Base-by-base conservation (phyloP, 192 early-diverging fungal genomes). In the Gorgonomyces haynaldii region DNA sequence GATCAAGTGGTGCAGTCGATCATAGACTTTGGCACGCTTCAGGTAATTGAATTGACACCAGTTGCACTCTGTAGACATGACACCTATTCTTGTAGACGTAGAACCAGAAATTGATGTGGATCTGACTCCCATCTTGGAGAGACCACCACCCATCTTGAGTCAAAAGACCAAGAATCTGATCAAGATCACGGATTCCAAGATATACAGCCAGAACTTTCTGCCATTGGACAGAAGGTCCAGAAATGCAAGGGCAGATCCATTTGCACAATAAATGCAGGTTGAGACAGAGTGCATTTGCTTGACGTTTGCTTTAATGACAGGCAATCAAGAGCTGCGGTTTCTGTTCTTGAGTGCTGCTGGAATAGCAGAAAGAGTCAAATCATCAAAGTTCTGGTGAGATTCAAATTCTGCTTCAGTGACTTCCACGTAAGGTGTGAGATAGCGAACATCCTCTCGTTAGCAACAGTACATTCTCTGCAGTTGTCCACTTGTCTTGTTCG, bases 361-460 rank as follows among this genome's bases (percentile, higher is more conserved):
- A 37, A 75, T 66, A 12, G 35, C 17, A 28, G n/a, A n/a, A n/a
- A n/a, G n/a, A n/a, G 42, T 45, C 50, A 71, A 20, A 42, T 56
- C 47, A 37, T 68, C 65, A 43, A 68, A 75, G 34, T 56, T 46
- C 42, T 58, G 31, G 42, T 63, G 60, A 44, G 62, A 62, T 15
- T 73, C 75, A 58, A 75, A 61, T 66, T 97, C 94, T 43, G 65
- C 65, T 49, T 83, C 72, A 26, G 94, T 87, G 53, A 85, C 69
- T 22, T 81, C 78, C 46, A 97, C 69, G 50, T 83, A 50, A 19
- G 89, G 88, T 31, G 67, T 66, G 32, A 97, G 74, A 68, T 97
- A 93, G 53, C 81, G 71, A 43, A 79, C 56, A 74, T 94, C 86
- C 82, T 85, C 45, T 13, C 13, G 19, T 27, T 56, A 40, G 26